Evolutionary conservation across 2,329 filamentous ascomycete genomes (phyloP).

Genomic region (Fusarium sororula): DNA sequence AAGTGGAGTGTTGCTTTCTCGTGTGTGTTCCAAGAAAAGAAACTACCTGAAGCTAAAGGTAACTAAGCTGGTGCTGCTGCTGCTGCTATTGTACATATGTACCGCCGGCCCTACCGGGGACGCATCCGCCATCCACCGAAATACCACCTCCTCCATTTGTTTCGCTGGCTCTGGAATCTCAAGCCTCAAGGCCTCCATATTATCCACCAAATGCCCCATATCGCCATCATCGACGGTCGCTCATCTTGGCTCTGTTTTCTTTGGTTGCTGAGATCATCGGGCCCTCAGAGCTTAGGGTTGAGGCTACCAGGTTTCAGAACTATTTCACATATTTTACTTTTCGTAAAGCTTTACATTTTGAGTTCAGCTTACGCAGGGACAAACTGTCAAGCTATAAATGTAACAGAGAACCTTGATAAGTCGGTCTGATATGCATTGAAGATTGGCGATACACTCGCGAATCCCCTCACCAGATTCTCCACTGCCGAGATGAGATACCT

Average conservation of each 20-base stretch:
- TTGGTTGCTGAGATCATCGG: background rate
- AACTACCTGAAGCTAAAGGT: background rate
- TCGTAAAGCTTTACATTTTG: constrained; percentile 9
- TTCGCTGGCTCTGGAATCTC: constrained; percentile 18
- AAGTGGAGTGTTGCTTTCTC: constrained; percentile 23
- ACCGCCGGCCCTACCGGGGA: constrained; percentile 22
- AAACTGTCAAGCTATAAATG: background rate
- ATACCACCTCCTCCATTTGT: constrained; percentile 27
- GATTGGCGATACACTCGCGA: constrained; percentile 1
- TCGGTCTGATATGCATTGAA: background rate
- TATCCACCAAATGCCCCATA: constrained; percentile 24
- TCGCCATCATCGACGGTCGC: constrained; percentile 12
- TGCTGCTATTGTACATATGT: background rate
- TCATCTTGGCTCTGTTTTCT: background rate
- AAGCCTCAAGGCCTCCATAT: background rate
- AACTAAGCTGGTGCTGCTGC: background rate
- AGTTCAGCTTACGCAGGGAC: constrained; percentile 28
- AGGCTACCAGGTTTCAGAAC: background rate
- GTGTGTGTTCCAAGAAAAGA: constrained; percentile 33
- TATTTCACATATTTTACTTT: background rate
- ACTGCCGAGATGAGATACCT: background rate
- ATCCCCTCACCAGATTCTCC: background rate
- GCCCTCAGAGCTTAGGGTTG: background rate
- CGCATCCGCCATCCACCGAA: constrained; percentile 21
- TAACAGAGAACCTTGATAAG: background rate